Evolutionary conservation across 163 green algal genomes (phyloP), one percentile per base, ranked within the genome.

Genomic region (Scenedesmus sp.): DNA sequence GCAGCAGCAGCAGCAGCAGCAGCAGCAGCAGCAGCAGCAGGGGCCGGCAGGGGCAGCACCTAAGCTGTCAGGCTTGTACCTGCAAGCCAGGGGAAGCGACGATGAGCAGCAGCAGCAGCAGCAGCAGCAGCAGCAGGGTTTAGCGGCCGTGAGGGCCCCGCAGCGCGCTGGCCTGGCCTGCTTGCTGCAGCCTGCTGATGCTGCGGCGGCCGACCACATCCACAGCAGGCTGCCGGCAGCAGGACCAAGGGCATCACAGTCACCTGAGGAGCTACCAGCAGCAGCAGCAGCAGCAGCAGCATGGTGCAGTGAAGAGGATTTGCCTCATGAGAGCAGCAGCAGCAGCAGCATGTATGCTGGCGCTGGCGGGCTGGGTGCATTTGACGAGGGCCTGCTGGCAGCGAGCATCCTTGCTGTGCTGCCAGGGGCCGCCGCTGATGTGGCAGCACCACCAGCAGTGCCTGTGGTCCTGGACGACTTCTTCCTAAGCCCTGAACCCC

Each of bases 391-490:
- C 18, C 26, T 90, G 65, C 72, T 90, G 3, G 85, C 85, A 37
- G 85, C 85, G 2, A 90, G 85, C 78, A 85, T 90, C 72, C 85
- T 90, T 24, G 85, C 85, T 44, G 18, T 43, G 33, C 72, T 90
- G 49, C 85, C 85, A 42, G 37, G 40, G 35, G 85, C 46, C 33
- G 85, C 33, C 9, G 7, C 30, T 76, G 65, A 76, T 24, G 30
- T 40, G 13, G 72, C 85, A 73, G 65, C 26, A 13, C 16, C 44
- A n/a, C 44, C 53, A 15, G 49, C 85, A 13, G 49, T 90, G 5
- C 72, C 85, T 44, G 85, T 90, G 85, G 70, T 90, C 56, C 78
- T 90, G 49, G 85, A 90, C 30, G 85, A 90, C 72, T 90, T 85
- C 51, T 90, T 90, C 85, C 53, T 46, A 70, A 72, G 61, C 85